A percentile compares a stretch with the other conserved stretches of the same genome.
phyloP scores from a whole-genome alignment of 2,329 filamentous ascomycete genomes.

The Furcasterigmium furcatum region DNA sequence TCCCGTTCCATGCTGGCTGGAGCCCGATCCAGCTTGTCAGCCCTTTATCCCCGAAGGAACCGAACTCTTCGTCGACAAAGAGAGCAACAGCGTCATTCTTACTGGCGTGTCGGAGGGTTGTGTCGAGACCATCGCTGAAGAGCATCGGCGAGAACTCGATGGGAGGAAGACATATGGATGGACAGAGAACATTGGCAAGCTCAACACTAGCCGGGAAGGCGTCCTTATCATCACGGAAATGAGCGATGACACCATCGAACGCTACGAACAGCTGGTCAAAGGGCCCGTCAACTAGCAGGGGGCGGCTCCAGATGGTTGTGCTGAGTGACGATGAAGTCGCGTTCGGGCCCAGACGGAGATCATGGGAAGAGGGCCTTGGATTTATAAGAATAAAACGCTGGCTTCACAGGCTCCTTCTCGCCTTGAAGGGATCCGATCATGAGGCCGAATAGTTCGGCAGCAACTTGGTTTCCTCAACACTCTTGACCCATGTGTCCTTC shows the following conservation, averaged over 20 bases:
- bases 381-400: too few relatives aligned
- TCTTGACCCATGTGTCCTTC: slow-evolving; percentile 8
- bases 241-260: slow-evolving; percentile 11
- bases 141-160: slow-evolving; percentile 14
- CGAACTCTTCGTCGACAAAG: slow-evolving; percentile 14
- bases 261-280: too few relatives aligned
- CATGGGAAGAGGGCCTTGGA: too few relatives aligned
- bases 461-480: slow-evolving; percentile 8
- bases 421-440: background rate
- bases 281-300: too few relatives aligned
- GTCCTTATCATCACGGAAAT: slow-evolving; percentile 19
- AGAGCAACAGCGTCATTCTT: slow-evolving; percentile 14
- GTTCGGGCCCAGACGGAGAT: too few relatives aligned
- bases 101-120: slow-evolving; percentile 16
- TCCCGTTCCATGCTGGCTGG: slow-evolving; percentile 21
- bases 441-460: slow-evolving; percentile 8
- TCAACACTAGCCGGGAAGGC: slow-evolving; percentile 12
- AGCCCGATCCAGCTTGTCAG: slow-evolving; percentile 15
- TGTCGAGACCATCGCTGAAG: slow-evolving; percentile 16
- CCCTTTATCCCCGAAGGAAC: slow-evolving; percentile 11
- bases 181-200: slow-evolving; percentile 13
- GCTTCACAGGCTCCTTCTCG: too few relatives aligned
- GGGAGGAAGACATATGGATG: slow-evolving; percentile 19
- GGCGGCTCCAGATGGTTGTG: too few relatives aligned
- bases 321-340: too few relatives aligned